Conservation (phyloP, 495 filamentous ascomycete genomes). For the Penicillium waksmanii region DNA sequence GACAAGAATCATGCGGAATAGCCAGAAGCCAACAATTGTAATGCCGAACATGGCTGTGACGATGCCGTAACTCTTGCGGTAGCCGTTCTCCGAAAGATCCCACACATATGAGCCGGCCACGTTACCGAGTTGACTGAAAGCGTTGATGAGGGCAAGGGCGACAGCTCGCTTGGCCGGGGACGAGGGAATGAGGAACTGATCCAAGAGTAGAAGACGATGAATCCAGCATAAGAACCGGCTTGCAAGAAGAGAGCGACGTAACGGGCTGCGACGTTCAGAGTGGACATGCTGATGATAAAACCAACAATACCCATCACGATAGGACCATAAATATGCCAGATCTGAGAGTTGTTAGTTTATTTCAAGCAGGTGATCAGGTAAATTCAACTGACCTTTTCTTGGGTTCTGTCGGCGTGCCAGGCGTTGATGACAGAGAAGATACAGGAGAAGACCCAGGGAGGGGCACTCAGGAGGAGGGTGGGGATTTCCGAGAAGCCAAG, state of each 20-base stretch:
- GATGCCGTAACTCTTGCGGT: constrained; percentile 41
- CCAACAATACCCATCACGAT: constrained; percentile 68
- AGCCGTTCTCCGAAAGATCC: constrained; percentile 35
- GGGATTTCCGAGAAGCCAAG: constrained; percentile 66
- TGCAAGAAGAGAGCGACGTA: constrained; percentile 85
- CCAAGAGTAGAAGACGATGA: constrained; percentile 77
- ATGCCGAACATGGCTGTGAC: constrained; percentile 41
- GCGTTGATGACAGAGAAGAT: constrained; percentile 72
- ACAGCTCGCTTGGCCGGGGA: constrained; percentile 84
- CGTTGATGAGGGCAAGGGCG: constrained; percentile 81
- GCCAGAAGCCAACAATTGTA: constrained; percentile 33
- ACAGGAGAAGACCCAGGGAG: constrained; percentile 73
- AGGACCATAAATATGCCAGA: constrained; percentile 72
- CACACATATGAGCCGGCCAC: constrained; percentile 41
- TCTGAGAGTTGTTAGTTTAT: constrained; percentile 39
- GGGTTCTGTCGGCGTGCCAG: constrained; percentile 78
- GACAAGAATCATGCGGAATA: constrained; percentile 63
- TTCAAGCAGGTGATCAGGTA: constrained; percentile 40
- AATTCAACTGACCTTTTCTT: constrained; percentile 56
- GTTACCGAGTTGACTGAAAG: constrained; percentile 56
- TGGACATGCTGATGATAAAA: constrained; percentile 75
- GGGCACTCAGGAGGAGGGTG: constrained; percentile 77
- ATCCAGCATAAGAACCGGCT: constrained; percentile 59
- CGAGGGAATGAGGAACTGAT: constrained; percentile 78
- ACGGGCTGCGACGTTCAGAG: constrained; percentile 62